Percentiles rank a stretch among this genome's conserved stretches.
Evolutionary conservation across 2,329 filamentous ascomycete species (phyloP).

Genomic region (Epichloe hybrida): DNA sequence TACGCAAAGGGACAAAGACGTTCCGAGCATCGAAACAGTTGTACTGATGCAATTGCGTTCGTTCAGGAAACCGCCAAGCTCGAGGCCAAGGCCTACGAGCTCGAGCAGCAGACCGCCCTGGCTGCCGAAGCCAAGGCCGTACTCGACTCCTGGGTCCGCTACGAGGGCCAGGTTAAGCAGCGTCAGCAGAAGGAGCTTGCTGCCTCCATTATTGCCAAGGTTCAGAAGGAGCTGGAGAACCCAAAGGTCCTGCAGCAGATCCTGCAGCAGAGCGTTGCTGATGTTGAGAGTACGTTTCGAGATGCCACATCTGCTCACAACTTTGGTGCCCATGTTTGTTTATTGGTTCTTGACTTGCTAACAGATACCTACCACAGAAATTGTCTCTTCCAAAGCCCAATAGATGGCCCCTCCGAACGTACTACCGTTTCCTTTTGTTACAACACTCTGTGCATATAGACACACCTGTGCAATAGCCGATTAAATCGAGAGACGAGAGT

Average conservation of each 20-base stretch:
- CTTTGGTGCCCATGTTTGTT: too few relatives aligned
- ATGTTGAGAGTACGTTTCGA: conserved; percentile 73
- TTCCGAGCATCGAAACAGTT: neutral
- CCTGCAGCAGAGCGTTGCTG: conserved; percentile 86
- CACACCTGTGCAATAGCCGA: conserved; percentile 51
- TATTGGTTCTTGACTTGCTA: conserved; percentile 15
- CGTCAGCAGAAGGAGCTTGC: conserved; percentile 95
- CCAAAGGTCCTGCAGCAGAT: conserved; percentile 96
- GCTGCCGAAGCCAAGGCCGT: conserved; percentile 88
- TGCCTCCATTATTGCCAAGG: conserved; percentile 87
- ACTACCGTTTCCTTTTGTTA: conserved; percentile 38
- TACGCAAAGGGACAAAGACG: neutral
- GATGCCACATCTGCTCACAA: too few relatives aligned
- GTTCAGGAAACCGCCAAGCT: conserved; percentile 85
- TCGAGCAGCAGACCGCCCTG: conserved; percentile 90
- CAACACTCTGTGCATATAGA: conserved; percentile 39
- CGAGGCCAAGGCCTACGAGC: conserved; percentile 90
- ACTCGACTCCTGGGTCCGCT: conserved; percentile 96
- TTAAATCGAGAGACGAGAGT: conserved; percentile 6
- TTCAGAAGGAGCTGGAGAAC: conserved; percentile 97
- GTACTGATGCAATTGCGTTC: conserved; percentile 1
- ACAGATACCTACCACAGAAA: conserved; percentile 31
- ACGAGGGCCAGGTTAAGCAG: conserved; percentile 97
- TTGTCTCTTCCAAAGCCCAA: conserved; percentile 50
- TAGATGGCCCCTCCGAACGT: conserved; percentile 32